Conservation (phyloP, 225 moss, liverwort and hornwort species). For the Physcomitrellopsis africana region DNA sequence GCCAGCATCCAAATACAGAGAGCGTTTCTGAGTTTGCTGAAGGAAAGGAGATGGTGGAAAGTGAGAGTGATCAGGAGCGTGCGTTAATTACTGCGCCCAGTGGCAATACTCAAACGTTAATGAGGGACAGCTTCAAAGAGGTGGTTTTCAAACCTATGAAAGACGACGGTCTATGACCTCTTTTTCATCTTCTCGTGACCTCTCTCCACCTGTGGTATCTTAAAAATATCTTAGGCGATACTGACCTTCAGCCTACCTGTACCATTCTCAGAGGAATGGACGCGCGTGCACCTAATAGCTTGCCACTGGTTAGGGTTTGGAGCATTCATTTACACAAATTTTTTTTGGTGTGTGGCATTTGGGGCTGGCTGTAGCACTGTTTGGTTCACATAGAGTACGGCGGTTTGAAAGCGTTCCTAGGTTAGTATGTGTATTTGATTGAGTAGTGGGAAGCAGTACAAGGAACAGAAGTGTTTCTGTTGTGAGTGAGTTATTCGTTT, state of each 20-base stretch:
- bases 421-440: constrained; percentile 13
- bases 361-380: not conserved
- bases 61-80: constrained; percentile 78
- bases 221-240: constrained; percentile 2
- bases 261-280: constrained; percentile 7
- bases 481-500: not conserved
- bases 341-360: not conserved
- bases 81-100: constrained; percentile 63
- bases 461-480: constrained; percentile 8
- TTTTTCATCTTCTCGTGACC: not conserved
- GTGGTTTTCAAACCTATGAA: constrained; percentile 48
- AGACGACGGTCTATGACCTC: constrained; percentile 50
- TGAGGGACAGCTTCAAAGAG: constrained; percentile 75
- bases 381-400: constrained; percentile 12
- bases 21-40: constrained; percentile 45
- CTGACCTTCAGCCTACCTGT: constrained; percentile 7
- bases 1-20: constrained; percentile 42
- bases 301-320: constrained; percentile 5
- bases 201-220: constrained; percentile 17
- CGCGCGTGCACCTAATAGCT: not conserved
- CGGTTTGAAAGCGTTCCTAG: not conserved
- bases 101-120: constrained; percentile 64
- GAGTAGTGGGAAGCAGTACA: not conserved
- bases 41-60: constrained; percentile 70
- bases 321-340: not conserved